These are phyloP conservation scores for Cyberlindnera nakhonratchasimensis DNA, from an alignment of 805 yeast species.

Conservation along the genomic window DNA sequence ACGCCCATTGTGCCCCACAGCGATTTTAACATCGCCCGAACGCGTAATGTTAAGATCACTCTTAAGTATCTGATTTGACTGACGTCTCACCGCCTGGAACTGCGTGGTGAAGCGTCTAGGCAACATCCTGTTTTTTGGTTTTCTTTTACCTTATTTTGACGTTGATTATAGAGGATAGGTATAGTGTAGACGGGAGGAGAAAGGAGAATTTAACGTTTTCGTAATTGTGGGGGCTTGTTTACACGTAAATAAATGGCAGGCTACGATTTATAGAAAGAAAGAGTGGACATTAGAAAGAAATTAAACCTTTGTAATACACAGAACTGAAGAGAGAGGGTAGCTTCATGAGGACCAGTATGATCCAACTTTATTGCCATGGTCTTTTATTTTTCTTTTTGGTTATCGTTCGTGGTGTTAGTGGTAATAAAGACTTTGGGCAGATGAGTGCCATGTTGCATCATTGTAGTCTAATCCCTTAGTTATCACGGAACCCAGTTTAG, in stretches of 20 bases:
- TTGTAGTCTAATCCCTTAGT: no score
- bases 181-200: no score
- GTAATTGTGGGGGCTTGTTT: neutral
- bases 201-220: neutral
- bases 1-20: slow-evolving; percentile 77
- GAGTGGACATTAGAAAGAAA: no score
- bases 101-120: slow-evolving; percentile 2
- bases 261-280: no score
- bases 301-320: neutral
- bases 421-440: no score
- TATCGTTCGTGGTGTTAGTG: no score
- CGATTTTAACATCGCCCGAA: slow-evolving; percentile 66
- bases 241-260: neutral
- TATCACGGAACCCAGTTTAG: slow-evolving; percentile 30
- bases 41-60: slow-evolving; percentile 70
- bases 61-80: slow-evolving; percentile 29
- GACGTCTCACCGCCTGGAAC: slow-evolving; percentile 17
- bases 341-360: no score
- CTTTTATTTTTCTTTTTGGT: neutral
- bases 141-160: neutral
- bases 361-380: neutral
- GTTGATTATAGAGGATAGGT: neutral
- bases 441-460: neutral
- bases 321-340: neutral
- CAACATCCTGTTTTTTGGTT: slow-evolving; percentile 2